Evolutionary conservation across 495 filamentous ascomycete genomes (phyloP).

Genomic region (Daldinia decipiens): DNA sequence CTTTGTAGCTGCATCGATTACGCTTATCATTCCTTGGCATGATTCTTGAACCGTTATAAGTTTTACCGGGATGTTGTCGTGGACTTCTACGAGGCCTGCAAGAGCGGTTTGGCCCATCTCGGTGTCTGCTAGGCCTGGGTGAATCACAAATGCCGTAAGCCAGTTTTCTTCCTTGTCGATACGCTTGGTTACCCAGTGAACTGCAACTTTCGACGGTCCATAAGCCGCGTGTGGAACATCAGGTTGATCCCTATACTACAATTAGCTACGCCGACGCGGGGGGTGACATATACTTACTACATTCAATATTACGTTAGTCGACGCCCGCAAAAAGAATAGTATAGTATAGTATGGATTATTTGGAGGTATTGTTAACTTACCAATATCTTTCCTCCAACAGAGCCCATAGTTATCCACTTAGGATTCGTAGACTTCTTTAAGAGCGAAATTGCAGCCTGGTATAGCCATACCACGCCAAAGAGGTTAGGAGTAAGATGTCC

Average conservation of each 20-base stretch:
- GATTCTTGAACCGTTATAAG: conserved; percentile 46
- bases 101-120: conserved; percentile 11
- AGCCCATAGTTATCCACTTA: conserved; percentile 52
- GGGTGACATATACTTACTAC: conserved; percentile 9
- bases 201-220: conserved; percentile 52
- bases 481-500: conserved; percentile 48
- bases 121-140: conserved; percentile 41
- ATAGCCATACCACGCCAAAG: conserved; percentile 47
- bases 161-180: conserved; percentile 54
- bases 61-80: conserved; percentile 4
- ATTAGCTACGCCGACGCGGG: conserved; percentile 20
- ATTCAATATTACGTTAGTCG: background rate
- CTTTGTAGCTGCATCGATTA: conserved; percentile 48
- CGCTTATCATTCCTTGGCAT: conserved; percentile 43
- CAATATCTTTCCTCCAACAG: conserved; percentile 40
- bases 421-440: conserved; percentile 46
- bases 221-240: conserved; percentile 52
- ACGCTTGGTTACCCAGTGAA: conserved; percentile 52
- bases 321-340: background rate
- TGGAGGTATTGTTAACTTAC: conserved; percentile 21
- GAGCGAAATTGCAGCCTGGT: conserved; percentile 46
- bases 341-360: background rate
- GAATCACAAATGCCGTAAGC: conserved; percentile 51
- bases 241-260: conserved; percentile 31
- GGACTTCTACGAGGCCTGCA: background rate